These are phyloP conservation scores for Kurtzmaniella cleridarum DNA, from an alignment of 805 yeast species.

Conservation along the genomic window DNA sequence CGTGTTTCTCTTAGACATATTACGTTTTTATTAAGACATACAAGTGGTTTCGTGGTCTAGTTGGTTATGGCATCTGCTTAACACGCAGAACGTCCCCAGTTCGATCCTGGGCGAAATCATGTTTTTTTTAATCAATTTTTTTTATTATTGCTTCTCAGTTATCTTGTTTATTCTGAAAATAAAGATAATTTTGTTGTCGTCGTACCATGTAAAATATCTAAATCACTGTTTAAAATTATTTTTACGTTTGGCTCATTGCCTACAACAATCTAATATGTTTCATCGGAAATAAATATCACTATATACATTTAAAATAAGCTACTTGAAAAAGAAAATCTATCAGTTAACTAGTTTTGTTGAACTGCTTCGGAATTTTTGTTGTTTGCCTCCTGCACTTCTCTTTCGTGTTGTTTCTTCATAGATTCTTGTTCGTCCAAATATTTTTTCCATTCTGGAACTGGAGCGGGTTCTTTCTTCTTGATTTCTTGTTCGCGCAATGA, in stretches of 20 bases:
- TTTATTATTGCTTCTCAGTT: background rate
- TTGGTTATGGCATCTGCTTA: conserved; percentile 98
- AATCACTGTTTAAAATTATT: too few relatives aligned
- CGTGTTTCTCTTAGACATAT: too few relatives aligned
- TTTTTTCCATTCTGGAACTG: conserved; percentile 33
- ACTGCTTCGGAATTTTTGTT: background rate
- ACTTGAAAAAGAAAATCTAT: too few relatives aligned
- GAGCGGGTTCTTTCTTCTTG: conserved; percentile 29
- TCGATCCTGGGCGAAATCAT: conserved; percentile 99
- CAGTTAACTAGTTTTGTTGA: background rate
- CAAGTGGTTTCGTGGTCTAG: conserved; percentile 3
- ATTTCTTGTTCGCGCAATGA: conserved; percentile 60
- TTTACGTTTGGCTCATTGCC: too few relatives aligned
- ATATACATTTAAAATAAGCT: background rate
- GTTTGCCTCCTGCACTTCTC: conserved; percentile 1
- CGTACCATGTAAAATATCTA: too few relatives aligned
- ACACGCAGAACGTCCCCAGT: conserved; percentile 99
- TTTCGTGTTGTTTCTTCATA: conserved; percentile 2
- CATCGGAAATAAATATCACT: background rate
- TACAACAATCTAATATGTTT: too few relatives aligned
- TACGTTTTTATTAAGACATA: too few relatives aligned
- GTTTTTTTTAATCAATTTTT: conserved; percentile 17
- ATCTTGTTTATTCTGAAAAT: too few relatives aligned
- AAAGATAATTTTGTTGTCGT: too few relatives aligned
- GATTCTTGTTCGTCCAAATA: conserved; percentile 20